Evolutionary conservation across 129 eudicot genomes (phyloP), one percentile per base, ranked within the genome.

Genomic region (Escallonia rubra): DNA sequence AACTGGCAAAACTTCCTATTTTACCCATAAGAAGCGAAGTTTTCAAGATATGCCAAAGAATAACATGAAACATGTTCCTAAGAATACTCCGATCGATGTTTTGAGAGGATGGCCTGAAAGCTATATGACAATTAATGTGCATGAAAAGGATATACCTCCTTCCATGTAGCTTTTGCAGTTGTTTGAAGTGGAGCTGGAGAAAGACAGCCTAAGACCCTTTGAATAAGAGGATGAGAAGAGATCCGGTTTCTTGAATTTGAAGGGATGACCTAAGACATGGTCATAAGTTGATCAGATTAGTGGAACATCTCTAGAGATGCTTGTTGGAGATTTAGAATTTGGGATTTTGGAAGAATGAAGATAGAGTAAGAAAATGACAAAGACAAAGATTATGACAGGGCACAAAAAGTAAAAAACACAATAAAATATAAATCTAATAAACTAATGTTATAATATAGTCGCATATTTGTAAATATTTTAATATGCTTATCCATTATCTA

Each of bases 111-210:
- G 14, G 57, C 12, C 11, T 52, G 4, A 54, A 54, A 54, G 11
- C 10, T 23, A 23, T 23, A 54, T 12, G 23, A 11, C 59, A 54
- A 13, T 2, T 4, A 34, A 54, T 41, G 42, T 4, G 71, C 47
- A 70, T 41, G 84, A 75, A 13, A 61, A 65, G 14, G 74, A 75
- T 78, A 46, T 62, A 55, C 12, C 75, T 67, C 75, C 76, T 67
- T 57, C 53, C 69, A 43, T 45, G 52, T 71, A 71, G 43, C 43
- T 61, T 70, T 66, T 46, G 12, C 48, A 41, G 68, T 13, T 43
- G 39, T 15, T 74, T 52, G 57, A 34, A 57, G 68, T 75, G 78
- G 78, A 52, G 43, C 43, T 61, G 62, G 74, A 75, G 62, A 78
- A 49, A 61, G 73, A 66, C 59, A 47, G 62, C 14, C 38, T 40